Conservation (phyloP, 1,139 yeast genomes). For the Candida glucosophila region DNA sequence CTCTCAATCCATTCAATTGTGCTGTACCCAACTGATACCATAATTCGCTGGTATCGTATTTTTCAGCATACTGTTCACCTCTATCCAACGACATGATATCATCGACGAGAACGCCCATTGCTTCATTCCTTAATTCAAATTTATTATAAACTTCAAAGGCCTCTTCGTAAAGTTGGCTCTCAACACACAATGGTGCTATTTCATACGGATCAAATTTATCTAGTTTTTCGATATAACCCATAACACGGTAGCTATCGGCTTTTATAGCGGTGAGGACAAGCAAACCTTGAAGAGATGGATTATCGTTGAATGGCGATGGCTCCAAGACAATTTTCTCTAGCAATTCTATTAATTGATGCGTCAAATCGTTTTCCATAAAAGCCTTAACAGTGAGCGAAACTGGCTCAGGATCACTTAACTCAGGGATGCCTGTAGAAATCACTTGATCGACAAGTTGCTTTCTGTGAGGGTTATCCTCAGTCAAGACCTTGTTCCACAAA, state of each 20-base stretch:
- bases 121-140: slow-evolving; percentile 69
- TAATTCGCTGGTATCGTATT: slow-evolving; percentile 73
- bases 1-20: slow-evolving; percentile 87
- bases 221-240: slow-evolving; percentile 76
- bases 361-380: slow-evolving; percentile 91
- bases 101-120: slow-evolving; percentile 86
- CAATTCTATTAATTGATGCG: slow-evolving; percentile 86
- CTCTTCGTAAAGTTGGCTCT: slow-evolving; percentile 83
- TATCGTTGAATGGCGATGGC: slow-evolving; percentile 94
- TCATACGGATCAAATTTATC: slow-evolving; percentile 91
- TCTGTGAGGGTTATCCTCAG: slow-evolving; percentile 73
- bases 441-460: slow-evolving; percentile 89
- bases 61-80: slow-evolving; percentile 90
- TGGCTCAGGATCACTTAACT: slow-evolving; percentile 90
- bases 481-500: slow-evolving; percentile 75
- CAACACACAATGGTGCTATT: slow-evolving; percentile 88
- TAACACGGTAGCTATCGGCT: slow-evolving; percentile 84
- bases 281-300: slow-evolving; percentile 89
- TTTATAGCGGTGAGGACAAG: slow-evolving; percentile 89
- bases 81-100: slow-evolving; percentile 91
- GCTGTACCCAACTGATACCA: slow-evolving; percentile 97
- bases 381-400: slow-evolving; percentile 94
- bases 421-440: slow-evolving; percentile 95
- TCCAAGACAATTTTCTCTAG: slow-evolving; percentile 92
- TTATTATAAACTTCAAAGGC: slow-evolving; percentile 91